Percentiles rank a stretch among this genome's conserved stretches.
Evolutionary conservation across 164 flowering plant genomes (phyloP).

Genomic region (Buxus sempervirens): DNA sequence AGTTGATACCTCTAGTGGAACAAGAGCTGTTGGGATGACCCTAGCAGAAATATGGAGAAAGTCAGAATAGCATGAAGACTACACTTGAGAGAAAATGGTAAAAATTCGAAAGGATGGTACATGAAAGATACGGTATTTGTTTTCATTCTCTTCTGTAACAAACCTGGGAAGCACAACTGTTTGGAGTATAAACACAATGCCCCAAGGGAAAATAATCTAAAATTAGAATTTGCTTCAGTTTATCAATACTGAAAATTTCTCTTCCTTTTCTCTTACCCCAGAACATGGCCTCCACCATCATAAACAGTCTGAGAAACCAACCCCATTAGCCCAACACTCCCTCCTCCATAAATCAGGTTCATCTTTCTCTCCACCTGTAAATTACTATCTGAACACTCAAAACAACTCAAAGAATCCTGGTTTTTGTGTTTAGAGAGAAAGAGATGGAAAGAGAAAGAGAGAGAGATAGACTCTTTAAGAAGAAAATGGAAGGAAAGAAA

Average conservation of each 20-base stretch:
- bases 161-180: no score
- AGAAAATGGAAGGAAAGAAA: not conserved
- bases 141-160: not conserved
- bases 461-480: not conserved
- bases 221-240: no score
- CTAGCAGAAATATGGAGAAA: conserved; percentile 8
- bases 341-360: conserved; percentile 47
- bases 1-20: conserved; percentile 25
- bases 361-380: conserved; percentile 40
- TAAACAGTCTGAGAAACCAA: conserved; percentile 34
- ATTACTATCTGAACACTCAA: not conserved
- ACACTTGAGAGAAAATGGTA: no score
- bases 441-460: not conserved
- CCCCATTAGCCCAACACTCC: conserved; percentile 48
- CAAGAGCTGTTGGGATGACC: conserved; percentile 40
- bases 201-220: no score
- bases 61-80: not conserved
- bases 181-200: no score
- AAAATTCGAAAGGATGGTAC: no score
- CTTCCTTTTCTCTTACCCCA: conserved; percentile 29
- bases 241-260: no score
- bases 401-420: not conserved
- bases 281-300: conserved; percentile 44
- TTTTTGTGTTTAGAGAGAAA: not conserved
- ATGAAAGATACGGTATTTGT: no score